Evolutionary conservation across 257 asterid genomes (phyloP).

Genomic region (Solanum ahanhuiri): DNA sequence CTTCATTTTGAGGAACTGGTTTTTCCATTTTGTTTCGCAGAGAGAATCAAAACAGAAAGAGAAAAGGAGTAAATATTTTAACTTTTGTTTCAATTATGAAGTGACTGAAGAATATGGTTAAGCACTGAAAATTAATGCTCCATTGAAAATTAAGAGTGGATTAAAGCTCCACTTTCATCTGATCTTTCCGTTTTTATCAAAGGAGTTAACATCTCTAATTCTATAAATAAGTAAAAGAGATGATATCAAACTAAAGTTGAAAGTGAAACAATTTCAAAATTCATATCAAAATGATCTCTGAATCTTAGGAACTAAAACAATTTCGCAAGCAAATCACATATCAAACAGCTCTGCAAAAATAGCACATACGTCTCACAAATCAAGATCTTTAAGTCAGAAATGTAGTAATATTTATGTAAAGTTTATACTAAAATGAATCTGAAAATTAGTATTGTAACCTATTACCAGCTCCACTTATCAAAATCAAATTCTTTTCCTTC

Average conservation of each 20-base stretch:
- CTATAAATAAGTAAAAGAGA: background rate
- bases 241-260: background rate
- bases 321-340: background rate
- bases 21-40: background rate
- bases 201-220: background rate
- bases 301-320: background rate
- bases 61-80: too few relatives aligned
- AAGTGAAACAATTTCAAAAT: background rate
- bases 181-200: background rate
- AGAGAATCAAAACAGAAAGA: background rate
- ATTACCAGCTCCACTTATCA: background rate
- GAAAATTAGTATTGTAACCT: background rate
- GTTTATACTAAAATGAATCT: too few relatives aligned
- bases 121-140: too few relatives aligned
- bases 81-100: background rate
- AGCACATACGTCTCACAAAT: background rate
- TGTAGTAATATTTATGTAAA: background rate
- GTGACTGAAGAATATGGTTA: background rate
- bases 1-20: background rate
- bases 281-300: background rate
- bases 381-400: background rate
- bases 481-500: background rate
- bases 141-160: too few relatives aligned
- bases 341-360: background rate
- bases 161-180: too few relatives aligned